Conservation (phyloP, 345 rosid genomes). For the Psidium friedrichsthalianum region DNA sequence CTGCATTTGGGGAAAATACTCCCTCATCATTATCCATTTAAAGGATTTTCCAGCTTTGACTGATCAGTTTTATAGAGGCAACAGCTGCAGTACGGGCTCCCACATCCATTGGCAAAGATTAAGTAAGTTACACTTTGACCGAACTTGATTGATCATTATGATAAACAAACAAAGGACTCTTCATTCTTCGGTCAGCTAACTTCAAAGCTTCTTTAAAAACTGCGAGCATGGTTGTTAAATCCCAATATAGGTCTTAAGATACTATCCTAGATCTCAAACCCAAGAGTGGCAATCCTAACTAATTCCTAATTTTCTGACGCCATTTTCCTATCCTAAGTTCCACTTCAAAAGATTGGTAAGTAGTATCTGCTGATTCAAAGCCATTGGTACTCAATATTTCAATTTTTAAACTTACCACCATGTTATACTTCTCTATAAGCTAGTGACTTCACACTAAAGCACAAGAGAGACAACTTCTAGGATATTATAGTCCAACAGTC, state of each 20-base stretch:
- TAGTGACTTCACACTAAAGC: background rate
- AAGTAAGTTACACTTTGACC: conserved; percentile 5
- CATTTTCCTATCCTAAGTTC: background rate
- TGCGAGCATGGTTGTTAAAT: background rate
- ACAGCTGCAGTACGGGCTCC: conserved; percentile 22
- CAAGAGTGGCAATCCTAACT: background rate
- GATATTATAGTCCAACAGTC: background rate
- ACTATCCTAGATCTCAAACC: background rate
- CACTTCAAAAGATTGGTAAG: background rate
- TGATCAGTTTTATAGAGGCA: conserved; percentile 35
- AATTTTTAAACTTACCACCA: background rate
- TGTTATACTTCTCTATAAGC: background rate
- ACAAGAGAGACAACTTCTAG: background rate
- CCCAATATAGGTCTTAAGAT: background rate
- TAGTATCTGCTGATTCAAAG: background rate
- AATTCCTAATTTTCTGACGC: background rate
- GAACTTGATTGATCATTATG: background rate
- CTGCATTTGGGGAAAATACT: conserved; percentile 44
- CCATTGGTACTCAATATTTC: background rate
- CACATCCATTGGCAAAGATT: conserved; percentile 25
- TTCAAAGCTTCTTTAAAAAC: background rate
- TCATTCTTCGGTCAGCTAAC: background rate
- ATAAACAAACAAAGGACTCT: background rate
- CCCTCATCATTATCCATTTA: conserved; percentile 29
- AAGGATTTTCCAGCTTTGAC: conserved; percentile 26